Evolutionary conservation across 2,329 filamentous ascomycete genomes (phyloP), one percentile per base, ranked within the genome.

Genomic region (Balansia obtecta): DNA sequence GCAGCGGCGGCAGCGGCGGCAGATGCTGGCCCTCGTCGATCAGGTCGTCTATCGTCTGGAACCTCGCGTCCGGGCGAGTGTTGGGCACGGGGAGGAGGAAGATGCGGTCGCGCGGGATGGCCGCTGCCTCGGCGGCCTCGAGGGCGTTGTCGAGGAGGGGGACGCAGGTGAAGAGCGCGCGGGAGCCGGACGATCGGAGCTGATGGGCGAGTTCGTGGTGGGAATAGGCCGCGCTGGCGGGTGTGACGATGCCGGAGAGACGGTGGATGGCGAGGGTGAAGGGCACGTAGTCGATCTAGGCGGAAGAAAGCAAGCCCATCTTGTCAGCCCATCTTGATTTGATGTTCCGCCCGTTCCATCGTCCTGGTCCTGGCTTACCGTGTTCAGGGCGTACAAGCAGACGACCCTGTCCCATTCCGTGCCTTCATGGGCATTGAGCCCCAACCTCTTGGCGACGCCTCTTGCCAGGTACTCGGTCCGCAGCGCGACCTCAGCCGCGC

Each of bases 391-490:
- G 68, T 87, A 94, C 30, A 90, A 71, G 4, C 74, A 83, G 45
- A 88, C 71, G 22, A 90, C 85, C 64, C 89, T 88, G 60, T 93
- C 86, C 83, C 84, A 93, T 63, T 90, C 85, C 0, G 79, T 79
- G 12, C 84, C 86, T 51, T 80, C 65, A 56, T 86, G 83, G 8
- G 84, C 80, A 44, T 75, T 65, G 75, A 86, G 89, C 42, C 79
- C 82, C 52, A 93, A 75, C 55, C 86, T 80, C 62, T 85, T 82
- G 40, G 77, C 76, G 34, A 94, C 68, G 20, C 78, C 83, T 52
- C 83, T 77, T 15, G 87, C 77, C 20, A 93, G 72, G 49, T 70
- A 73, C 30, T 88, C 82, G 10, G 85, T 77, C 20, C 85, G 76
- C 51, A 82, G 72, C 47, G 75, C 76, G 43, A 88, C 75, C 57